A percentile compares a stretch with the other conserved stretches of the same genome.
These are phyloP conservation scores for Termitomyces heimii DNA, from an alignment of 768 basidiomycete species.

Conservation along the genomic window DNA sequence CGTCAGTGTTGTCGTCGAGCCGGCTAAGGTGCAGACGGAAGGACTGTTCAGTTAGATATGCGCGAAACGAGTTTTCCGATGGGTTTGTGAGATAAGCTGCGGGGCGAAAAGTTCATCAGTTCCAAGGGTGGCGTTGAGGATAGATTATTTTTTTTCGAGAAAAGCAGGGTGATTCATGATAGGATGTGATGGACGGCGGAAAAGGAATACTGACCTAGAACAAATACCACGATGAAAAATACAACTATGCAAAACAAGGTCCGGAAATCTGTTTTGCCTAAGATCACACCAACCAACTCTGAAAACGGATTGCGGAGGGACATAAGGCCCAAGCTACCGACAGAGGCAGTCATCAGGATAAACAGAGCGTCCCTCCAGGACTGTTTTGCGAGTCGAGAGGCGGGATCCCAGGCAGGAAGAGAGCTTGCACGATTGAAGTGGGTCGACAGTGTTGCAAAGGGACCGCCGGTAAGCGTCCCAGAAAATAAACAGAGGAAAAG, in stretches of 20 bases:
- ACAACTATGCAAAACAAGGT: slow-evolving; percentile 68
- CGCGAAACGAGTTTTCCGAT: slow-evolving; percentile 86
- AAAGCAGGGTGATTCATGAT: too few relatives aligned
- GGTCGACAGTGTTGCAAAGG: slow-evolving; percentile 37
- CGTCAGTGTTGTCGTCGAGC: slow-evolving; percentile 63
- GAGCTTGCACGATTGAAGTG: slow-evolving; percentile 21
- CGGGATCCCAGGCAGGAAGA: slow-evolving; percentile 28
- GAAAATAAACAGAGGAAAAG: neutral
- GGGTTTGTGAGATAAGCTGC: slow-evolving; percentile 95
- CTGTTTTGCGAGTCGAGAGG: slow-evolving; percentile 24
- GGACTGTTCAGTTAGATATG: slow-evolving; percentile 95
- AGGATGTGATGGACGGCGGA: neutral
- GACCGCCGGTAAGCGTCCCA: slow-evolving; percentile 21
- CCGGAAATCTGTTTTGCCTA: slow-evolving; percentile 58
- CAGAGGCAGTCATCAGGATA: slow-evolving; percentile 60
- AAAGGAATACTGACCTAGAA: slow-evolving; percentile 53
- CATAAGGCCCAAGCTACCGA: slow-evolving; percentile 56
- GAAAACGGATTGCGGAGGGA: slow-evolving; percentile 50
- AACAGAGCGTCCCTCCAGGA: slow-evolving; percentile 43
- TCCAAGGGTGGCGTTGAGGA: slow-evolving; percentile 7
- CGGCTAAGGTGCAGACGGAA: slow-evolving; percentile 91
- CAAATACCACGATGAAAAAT: slow-evolving; percentile 59
- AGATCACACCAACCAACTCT: slow-evolving; percentile 42
- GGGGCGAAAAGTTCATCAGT: slow-evolving; percentile 6
- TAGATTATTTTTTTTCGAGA: neutral